These are phyloP conservation scores for Santalum album DNA, from an alignment of 164 flowering plant species.

Conservation along the genomic window DNA sequence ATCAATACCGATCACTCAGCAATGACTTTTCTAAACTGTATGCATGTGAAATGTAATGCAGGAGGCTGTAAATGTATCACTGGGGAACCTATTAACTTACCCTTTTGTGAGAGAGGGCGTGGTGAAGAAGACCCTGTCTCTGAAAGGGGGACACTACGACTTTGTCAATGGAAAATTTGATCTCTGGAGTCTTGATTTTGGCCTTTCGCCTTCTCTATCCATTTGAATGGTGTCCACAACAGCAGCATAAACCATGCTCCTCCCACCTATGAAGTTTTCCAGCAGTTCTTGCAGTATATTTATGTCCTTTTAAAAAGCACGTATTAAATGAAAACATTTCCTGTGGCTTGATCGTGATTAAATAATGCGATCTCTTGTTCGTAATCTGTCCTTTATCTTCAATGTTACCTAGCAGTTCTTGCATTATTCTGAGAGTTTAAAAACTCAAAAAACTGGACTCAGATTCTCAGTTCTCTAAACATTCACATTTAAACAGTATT, in stretches of 20 bases:
- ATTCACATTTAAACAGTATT: too few relatives aligned
- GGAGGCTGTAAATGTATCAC: conserved; percentile 56
- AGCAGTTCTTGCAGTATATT: background rate
- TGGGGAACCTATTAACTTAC: conserved; percentile 46
- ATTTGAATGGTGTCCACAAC: background rate
- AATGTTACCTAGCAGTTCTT: too few relatives aligned
- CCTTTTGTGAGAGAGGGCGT: conserved; percentile 42
- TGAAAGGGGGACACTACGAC: conserved; percentile 47
- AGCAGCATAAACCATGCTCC: background rate
- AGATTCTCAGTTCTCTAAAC: too few relatives aligned
- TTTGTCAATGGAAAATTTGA: conserved; percentile 42
- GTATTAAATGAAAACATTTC: background rate
- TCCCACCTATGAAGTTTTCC: background rate
- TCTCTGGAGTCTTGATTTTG: conserved; percentile 33
- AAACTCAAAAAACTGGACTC: too few relatives aligned
- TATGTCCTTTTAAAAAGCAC: background rate
- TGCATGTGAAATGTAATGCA: conserved; percentile 13
- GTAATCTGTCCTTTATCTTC: too few relatives aligned
- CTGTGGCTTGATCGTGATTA: background rate
- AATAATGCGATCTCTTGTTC: background rate
- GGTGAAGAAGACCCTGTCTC: conserved; percentile 21
- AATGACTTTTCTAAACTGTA: too few relatives aligned
- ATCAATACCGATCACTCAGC: too few relatives aligned
- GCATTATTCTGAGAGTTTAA: too few relatives aligned
- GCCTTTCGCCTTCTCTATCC: conserved; percentile 15